phyloP scores from a whole-genome alignment of 2,329 filamentous ascomycete species.

The Chrysoporthe deuterocubensis region DNA sequence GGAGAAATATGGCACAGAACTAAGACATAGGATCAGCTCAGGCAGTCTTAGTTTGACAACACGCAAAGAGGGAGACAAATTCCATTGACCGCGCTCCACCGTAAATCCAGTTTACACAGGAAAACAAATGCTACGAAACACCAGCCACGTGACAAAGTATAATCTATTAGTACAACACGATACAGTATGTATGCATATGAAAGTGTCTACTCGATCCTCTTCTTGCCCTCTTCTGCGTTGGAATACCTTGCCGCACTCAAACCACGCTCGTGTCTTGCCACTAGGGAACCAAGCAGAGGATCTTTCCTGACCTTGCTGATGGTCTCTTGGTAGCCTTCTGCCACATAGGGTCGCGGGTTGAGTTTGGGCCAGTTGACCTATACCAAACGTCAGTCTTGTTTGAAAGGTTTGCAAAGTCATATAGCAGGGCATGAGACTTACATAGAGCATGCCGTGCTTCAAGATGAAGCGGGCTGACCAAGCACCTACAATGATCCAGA shows the following conservation, averaged over 20 bases:
- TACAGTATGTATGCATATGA: neutral
- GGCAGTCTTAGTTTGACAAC: too few relatives aligned
- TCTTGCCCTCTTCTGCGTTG: slow-evolving; percentile 95
- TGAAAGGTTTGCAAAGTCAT: slow-evolving; percentile 6
- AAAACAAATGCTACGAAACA: neutral
- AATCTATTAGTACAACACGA: neutral
- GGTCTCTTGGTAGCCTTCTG: slow-evolving; percentile 87
- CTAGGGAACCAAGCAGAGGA: slow-evolving; percentile 75
- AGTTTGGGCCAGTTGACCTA: slow-evolving; percentile 99
- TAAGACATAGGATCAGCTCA: neutral
- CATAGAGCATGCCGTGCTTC: slow-evolving; percentile 88
- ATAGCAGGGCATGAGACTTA: slow-evolving; percentile 55
- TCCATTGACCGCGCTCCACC: neutral
- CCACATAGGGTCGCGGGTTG: slow-evolving; percentile 83
- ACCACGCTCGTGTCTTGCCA: slow-evolving; percentile 77
- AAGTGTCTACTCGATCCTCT: slow-evolving; percentile 78
- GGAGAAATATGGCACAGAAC: neutral
- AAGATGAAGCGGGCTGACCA: slow-evolving; percentile 81
- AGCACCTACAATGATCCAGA: slow-evolving; percentile 72
- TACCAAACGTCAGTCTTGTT: slow-evolving; percentile 28
- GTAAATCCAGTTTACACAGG: neutral
- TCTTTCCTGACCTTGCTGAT: slow-evolving; percentile 82
- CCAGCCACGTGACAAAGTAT: neutral
- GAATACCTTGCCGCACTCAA: slow-evolving; percentile 81
- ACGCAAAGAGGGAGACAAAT: neutral